A percentile compares a stretch with the other conserved stretches of the same genome.
phyloP scores from a whole-genome alignment of 768 basidiomycete species.

The Tremella fuciformis region DNA sequence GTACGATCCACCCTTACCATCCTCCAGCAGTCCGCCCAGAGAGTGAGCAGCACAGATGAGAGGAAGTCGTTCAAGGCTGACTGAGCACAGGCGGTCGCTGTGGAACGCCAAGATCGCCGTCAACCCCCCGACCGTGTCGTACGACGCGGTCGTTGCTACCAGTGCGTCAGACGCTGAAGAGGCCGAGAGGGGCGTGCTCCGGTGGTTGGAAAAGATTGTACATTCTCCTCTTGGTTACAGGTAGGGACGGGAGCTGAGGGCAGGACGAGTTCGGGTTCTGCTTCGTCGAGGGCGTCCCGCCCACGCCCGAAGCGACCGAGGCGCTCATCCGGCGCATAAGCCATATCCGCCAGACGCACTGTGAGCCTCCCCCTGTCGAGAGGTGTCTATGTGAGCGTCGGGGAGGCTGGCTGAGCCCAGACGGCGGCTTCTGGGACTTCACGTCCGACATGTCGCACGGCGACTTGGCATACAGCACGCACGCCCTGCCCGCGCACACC shows the following conservation, averaged over 20 bases:
- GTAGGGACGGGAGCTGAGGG: neutral
- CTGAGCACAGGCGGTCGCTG: conserved; percentile 60
- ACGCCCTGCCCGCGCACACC: conserved; percentile 81
- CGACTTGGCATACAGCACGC: conserved; percentile 88
- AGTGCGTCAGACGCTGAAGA: conserved; percentile 10
- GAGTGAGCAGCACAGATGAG: conserved; percentile 55
- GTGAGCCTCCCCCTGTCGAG: too few species aligned
- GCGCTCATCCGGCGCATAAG: conserved; percentile 70
- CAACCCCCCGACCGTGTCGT: conserved; percentile 70
- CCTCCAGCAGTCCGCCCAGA: conserved; percentile 16
- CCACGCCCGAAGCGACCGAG: conserved; percentile 80
- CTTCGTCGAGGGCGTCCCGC: conserved; percentile 75
- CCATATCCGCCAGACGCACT: conserved; percentile 84
- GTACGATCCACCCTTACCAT: conserved; percentile 65
- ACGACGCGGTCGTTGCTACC: conserved; percentile 42
- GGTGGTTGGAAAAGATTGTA: conserved; percentile 78
- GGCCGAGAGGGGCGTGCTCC: conserved; percentile 63
- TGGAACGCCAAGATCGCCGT: conserved; percentile 78
- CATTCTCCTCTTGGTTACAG: conserved; percentile 44
- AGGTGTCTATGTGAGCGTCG: too few species aligned
- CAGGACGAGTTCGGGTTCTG: conserved; percentile 87
- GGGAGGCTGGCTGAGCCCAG: conserved; percentile 53
- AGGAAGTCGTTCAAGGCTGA: neutral
- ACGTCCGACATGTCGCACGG: conserved; percentile 85
- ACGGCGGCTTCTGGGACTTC: conserved; percentile 97